Conservation (phyloP, 2,329 filamentous ascomycete genomes). For the Camillea tinctor region DNA sequence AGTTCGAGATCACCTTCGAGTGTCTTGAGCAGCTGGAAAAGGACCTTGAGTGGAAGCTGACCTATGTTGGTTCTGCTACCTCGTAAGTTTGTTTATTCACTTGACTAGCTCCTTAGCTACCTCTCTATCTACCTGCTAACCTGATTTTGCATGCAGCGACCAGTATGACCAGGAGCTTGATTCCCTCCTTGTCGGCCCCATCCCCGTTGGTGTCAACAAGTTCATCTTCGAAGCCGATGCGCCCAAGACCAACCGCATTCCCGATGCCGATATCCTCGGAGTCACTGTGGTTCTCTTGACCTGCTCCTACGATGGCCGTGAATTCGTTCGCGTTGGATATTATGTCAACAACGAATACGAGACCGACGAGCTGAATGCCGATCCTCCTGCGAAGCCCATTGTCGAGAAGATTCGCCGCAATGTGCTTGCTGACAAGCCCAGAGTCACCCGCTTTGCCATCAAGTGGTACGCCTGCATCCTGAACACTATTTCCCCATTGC, state of each 20-base stretch:
- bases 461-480: conserved; percentile 73
- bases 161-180: conserved; percentile 99
- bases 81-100: conserved; percentile 61
- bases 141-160: conserved; percentile 54
- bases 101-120: background rate
- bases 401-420: conserved; percentile 91
- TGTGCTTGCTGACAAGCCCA: conserved; percentile 93
- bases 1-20: conserved; percentile 98
- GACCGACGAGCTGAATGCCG: conserved; percentile 80
- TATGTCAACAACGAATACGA: conserved; percentile 99
- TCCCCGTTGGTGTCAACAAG: conserved; percentile 97
- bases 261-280: conserved; percentile 90
- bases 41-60: conserved; percentile 99
- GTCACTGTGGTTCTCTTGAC: conserved; percentile 96
- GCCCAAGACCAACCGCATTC: conserved; percentile 86
- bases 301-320: conserved; percentile 92
- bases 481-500: background rate
- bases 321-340: conserved; percentile 97
- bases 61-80: conserved; percentile 96
- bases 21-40: conserved; percentile 93
- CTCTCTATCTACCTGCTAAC: too few species aligned
- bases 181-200: conserved; percentile 92
- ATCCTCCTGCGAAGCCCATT: conserved; percentile 88
- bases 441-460: conserved; percentile 96
- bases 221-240: conserved; percentile 96